A percentile compares a stretch with the other conserved stretches of the same genome.
phyloP scores from a whole-genome alignment of 768 basidiomycete species.

The Rhizopogon vulgaris region DNA sequence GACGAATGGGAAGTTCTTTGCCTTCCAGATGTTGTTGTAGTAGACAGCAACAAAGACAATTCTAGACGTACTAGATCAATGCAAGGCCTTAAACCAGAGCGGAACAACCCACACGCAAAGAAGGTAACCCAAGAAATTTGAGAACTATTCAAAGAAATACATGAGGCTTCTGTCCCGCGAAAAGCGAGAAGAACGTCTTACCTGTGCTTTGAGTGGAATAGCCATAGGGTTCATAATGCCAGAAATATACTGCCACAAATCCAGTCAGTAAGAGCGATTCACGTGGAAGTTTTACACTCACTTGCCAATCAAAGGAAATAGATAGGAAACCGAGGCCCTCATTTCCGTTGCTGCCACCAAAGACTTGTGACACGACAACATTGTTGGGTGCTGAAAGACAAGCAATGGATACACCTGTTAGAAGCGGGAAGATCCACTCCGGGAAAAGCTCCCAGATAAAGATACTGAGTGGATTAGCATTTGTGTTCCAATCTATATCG shows the following conservation, averaged over 20 bases:
- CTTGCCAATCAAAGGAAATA: constrained; percentile 58
- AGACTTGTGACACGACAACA: constrained; percentile 45
- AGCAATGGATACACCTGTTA: constrained; percentile 53
- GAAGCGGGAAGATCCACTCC: constrained; percentile 28
- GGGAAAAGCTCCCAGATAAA: constrained; percentile 41
- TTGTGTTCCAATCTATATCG: background rate
- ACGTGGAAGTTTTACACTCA: constrained; percentile 23
- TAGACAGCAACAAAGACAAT: constrained; percentile 31
- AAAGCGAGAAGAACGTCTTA: constrained; percentile 1
- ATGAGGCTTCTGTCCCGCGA: too few species aligned
- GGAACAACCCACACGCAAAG: constrained; percentile 41
- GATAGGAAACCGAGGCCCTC: constrained; percentile 58
- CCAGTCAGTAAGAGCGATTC: background rate
- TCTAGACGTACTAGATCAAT: constrained; percentile 17
- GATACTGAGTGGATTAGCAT: constrained; percentile 30
- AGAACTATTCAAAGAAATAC: constrained; percentile 23
- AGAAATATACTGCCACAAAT: constrained; percentile 14
- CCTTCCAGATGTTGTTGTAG: constrained; percentile 50
- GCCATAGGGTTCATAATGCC: constrained; percentile 38
- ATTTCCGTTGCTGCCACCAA: constrained; percentile 58
- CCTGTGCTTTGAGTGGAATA: constrained; percentile 50
- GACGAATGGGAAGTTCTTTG: constrained; percentile 55
- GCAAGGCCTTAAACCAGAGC: constrained; percentile 1
- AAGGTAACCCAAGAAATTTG: constrained; percentile 41
- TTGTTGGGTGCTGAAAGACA: constrained; percentile 47